phyloP scores from a whole-genome alignment of 225 moss, liverwort and hornwort genomes.

The Climacium dendroides region DNA sequence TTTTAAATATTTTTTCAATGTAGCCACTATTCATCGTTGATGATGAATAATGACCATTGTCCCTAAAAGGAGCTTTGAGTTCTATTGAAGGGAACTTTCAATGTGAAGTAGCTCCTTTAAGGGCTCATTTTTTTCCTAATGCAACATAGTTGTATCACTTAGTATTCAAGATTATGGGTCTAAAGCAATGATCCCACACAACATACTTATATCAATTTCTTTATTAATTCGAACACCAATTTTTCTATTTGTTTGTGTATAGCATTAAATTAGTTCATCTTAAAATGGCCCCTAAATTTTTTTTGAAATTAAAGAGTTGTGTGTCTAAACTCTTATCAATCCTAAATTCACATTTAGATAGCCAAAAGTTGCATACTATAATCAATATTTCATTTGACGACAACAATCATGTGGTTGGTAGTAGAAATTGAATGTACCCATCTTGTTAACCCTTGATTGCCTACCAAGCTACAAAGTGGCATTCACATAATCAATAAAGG shows the following conservation, averaged over 20 bases:
- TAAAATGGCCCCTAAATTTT: neutral
- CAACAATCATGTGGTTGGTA: neutral
- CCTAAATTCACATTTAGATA: neutral
- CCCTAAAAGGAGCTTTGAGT: no score
- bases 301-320: neutral
- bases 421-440: neutral
- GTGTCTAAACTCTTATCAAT: neutral
- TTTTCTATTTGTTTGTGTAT: neutral
- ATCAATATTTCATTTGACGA: neutral
- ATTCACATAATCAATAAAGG: fast-evolving
- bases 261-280: neutral
- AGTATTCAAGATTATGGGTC: fast-evolving
- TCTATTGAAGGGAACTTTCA: no score
- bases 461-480: neutral
- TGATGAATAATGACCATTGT: no score
- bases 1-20: no score
- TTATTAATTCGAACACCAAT: neutral
- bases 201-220: neutral
- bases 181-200: neutral
- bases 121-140: no score
- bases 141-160: neutral
- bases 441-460: fast-evolving
- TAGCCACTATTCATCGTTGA: no score
- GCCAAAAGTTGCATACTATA: fast-evolving
- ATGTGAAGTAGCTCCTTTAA: no score